These are phyloP conservation scores for Diplodia corticola DNA, from an alignment of 2,329 filamentous ascomycete genomes.

Conservation along the genomic window DNA sequence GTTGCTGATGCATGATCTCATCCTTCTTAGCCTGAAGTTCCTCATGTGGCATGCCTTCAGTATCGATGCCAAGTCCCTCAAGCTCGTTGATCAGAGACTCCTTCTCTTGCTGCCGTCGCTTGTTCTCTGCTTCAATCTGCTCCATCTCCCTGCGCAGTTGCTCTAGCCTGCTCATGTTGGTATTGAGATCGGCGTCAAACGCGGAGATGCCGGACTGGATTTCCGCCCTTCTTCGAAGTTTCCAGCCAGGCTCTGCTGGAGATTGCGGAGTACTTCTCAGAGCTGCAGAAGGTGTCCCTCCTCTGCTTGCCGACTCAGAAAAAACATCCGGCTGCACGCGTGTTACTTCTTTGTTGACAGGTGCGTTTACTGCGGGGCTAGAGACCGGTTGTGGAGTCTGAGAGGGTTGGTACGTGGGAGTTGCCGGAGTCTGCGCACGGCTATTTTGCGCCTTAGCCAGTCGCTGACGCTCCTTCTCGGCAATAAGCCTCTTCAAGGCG, in stretches of 20 bases:
- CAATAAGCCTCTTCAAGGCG: conserved; percentile 51
- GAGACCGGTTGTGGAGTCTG: background rate
- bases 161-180: conserved; percentile 41
- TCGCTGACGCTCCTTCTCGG: conserved; percentile 38
- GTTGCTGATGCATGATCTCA: conserved; percentile 37
- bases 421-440: conserved; percentile 22
- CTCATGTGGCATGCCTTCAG: conserved; percentile 48
- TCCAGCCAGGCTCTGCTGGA: conserved; percentile 31
- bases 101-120: conserved; percentile 44
- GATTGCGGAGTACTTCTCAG: background rate
- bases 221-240: conserved; percentile 47
- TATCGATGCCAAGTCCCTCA: conserved; percentile 50
- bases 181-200: conserved; percentile 48
- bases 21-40: conserved; percentile 46
- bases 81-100: conserved; percentile 50
- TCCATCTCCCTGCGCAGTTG: conserved; percentile 49
- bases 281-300: background rate
- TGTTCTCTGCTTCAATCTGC: conserved; percentile 40
- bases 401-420: background rate
- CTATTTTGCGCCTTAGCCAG: conserved; percentile 22
- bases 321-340: background rate
- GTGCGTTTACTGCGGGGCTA: background rate
- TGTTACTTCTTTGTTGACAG: background rate
- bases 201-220: conserved; percentile 51
- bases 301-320: background rate